These are phyloP conservation scores for Colletotrichum echinochloae DNA, from an alignment of 2,329 filamentous ascomycete species.

Conservation along the genomic window DNA sequence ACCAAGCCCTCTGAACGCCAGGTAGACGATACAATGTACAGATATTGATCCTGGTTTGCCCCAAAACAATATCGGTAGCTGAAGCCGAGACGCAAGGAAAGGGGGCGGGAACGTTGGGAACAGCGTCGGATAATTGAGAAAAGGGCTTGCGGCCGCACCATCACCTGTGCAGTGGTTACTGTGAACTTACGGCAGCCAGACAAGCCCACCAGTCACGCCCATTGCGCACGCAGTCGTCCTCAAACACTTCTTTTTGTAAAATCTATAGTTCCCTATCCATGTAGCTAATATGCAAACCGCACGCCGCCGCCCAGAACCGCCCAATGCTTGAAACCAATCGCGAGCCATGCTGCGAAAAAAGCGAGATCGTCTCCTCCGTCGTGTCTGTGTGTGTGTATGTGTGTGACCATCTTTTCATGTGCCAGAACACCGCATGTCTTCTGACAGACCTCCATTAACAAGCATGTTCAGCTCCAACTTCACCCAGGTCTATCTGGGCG, in stretches of 20 bases:
- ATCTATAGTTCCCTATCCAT: slow-evolving; percentile 10
- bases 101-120: too few species aligned
- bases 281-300: slow-evolving; percentile 13
- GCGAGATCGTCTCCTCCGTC: neutral
- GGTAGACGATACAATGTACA: neutral
- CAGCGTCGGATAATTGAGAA: neutral
- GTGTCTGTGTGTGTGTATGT: neutral
- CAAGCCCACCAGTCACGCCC: neutral
- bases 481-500: slow-evolving; percentile 7
- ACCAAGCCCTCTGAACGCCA: neutral
- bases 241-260: slow-evolving; percentile 25
- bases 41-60: neutral
- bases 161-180: neutral
- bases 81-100: neutral
- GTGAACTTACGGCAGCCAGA: neutral
- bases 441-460: neutral
- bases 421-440: slow-evolving; percentile 4
- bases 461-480: slow-evolving; percentile 10
- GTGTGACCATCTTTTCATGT: neutral
- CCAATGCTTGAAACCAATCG: slow-evolving; percentile 13
- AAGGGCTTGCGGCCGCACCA: too few species aligned
- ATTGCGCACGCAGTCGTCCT: neutral
- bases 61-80: neutral
- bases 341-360: slow-evolving; percentile 18
- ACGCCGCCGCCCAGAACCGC: slow-evolving; percentile 15